Evolutionary conservation across 75 land plant genomes (phyloP).

Genomic region (Pseudotsuga menziesii): DNA sequence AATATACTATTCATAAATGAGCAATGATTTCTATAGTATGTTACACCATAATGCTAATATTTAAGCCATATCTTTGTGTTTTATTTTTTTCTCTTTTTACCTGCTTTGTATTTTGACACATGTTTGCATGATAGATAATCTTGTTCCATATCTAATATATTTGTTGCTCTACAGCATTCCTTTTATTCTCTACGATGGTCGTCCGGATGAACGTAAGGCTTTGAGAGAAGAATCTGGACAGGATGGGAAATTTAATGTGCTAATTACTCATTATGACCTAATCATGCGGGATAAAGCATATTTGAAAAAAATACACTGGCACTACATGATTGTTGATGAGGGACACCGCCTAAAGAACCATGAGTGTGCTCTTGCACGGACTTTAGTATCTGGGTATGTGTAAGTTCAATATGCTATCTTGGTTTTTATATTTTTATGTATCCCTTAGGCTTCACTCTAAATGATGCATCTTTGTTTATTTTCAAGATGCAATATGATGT

Average conservation of each 20-base stretch:
- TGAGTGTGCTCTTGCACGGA: slow-evolving; percentile 85
- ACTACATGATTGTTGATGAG: slow-evolving; percentile 96
- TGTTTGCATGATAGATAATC: not conserved
- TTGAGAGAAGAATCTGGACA: slow-evolving; percentile 64
- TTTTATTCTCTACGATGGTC: slow-evolving; percentile 85
- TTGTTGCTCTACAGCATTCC: slow-evolving; percentile 47
- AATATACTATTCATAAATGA: not conserved
- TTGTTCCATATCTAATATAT: not conserved
- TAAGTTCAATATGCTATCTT: not conserved
- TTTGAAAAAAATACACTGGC: slow-evolving; percentile 87
- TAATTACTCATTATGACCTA: slow-evolving; percentile 95
- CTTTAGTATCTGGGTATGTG: slow-evolving; percentile 69
- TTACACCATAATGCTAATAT: not conserved
- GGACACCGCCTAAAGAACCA: slow-evolving; percentile 96
- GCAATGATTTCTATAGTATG: not conserved
- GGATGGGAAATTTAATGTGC: slow-evolving; percentile 79
- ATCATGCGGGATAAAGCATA: slow-evolving; percentile 92
- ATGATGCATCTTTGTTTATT: too few species aligned
- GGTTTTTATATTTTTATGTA: too few species aligned
- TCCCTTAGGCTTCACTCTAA: too few species aligned
- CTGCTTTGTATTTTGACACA: not conserved
- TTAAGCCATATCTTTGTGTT: not conserved
- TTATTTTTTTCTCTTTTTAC: not conserved
- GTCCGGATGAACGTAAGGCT: slow-evolving; percentile 67
- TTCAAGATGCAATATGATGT: too few species aligned